Conservation (phyloP, 2,329 filamentous ascomycete genomes). For the Cytospora piceicola region DNA sequence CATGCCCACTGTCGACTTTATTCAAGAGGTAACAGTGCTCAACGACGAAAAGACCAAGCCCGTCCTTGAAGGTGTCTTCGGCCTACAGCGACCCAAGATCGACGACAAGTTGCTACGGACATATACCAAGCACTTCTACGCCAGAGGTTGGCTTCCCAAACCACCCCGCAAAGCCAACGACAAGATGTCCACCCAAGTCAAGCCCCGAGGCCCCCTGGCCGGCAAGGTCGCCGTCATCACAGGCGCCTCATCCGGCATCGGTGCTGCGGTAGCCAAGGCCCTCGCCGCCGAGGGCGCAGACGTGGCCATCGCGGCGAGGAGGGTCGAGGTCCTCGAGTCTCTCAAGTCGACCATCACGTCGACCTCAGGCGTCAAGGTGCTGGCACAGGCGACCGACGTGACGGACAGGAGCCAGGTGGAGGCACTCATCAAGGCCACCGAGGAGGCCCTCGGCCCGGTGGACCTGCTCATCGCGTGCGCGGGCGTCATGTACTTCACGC, state of each 20-base stretch:
- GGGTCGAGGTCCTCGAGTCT: slow-evolving; percentile 68
- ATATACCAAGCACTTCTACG: slow-evolving; percentile 80
- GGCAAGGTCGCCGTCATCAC: slow-evolving; percentile 77
- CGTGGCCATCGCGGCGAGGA: slow-evolving; percentile 72
- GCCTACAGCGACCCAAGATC: slow-evolving; percentile 68
- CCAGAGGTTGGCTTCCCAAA: slow-evolving; percentile 73
- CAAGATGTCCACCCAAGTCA: slow-evolving; percentile 34
- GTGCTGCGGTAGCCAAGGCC: slow-evolving; percentile 71
- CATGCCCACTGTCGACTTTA: slow-evolving; percentile 75
- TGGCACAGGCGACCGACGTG: slow-evolving; percentile 73
- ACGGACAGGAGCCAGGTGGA: slow-evolving; percentile 69
- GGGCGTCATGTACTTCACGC: slow-evolving; percentile 86
- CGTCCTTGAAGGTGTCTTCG: slow-evolving; percentile 51
- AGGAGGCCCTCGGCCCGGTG: slow-evolving; percentile 68
- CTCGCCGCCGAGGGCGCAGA: slow-evolving; percentile 73
- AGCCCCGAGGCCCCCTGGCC: slow-evolving; percentile 61
- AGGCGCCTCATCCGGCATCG: slow-evolving; percentile 79
- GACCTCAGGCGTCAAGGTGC: slow-evolving; percentile 61
- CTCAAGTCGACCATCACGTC: slow-evolving; percentile 55
- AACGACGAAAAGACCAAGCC: slow-evolving; percentile 71
- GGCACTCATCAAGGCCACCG: slow-evolving; percentile 62
- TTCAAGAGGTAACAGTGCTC: slow-evolving; percentile 73
- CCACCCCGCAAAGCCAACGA: slow-evolving; percentile 56
- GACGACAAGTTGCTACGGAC: slow-evolving; percentile 73
- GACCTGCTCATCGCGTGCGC: slow-evolving; percentile 82